Base-by-base conservation (phyloP, 306 rosid species). In the Trifolium pratense region DNA sequence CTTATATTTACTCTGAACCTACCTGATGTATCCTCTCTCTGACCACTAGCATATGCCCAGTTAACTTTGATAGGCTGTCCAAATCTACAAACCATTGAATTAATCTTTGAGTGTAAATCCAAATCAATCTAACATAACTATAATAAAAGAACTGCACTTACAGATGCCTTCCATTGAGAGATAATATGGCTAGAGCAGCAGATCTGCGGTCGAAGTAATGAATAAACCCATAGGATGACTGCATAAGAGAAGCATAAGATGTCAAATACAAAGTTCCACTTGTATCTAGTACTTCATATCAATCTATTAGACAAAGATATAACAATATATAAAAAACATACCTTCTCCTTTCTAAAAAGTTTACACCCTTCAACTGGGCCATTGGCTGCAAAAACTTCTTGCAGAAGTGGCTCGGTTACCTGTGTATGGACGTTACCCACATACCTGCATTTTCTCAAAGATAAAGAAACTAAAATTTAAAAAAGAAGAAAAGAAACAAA, bases 1-100 rank as follows among this genome's bases (percentile, higher is more conserved):
- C 15, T 5, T 48, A 25, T 17, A 52, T 31, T 16, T 16, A 59
- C 59, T 77, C 58, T 52, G 58, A 74, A 51, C 61, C 48, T 77
- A 93, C 98, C 97, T 86, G 98, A 93, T 52, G 98, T 93, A 70
- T 93, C 98, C 88, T 93, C 98, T 79, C 98, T 89, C 88, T 93
- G 97, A 73, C 97, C 96, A 80, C 97, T 91, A 66, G 97, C 96
- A 79, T 94, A 94, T 51, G 98, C 98, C 98, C 96, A 94, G 82
- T 94, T 94, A 69, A 94, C 98, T 83, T 94, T 94, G 82, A 94
- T 94, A 70, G 97, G 96, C 85, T 94, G 99, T 76, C 99, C 97
- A 86, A 94, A 91, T 83, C 99, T 94, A 85, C 53, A 77, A 83
- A 73, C 11, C 71, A 71, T 59, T 70, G 51, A 59, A 80, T 51